Conservation (phyloP, 495 filamentous ascomycete species). For the Aspergillus leporis region DNA sequence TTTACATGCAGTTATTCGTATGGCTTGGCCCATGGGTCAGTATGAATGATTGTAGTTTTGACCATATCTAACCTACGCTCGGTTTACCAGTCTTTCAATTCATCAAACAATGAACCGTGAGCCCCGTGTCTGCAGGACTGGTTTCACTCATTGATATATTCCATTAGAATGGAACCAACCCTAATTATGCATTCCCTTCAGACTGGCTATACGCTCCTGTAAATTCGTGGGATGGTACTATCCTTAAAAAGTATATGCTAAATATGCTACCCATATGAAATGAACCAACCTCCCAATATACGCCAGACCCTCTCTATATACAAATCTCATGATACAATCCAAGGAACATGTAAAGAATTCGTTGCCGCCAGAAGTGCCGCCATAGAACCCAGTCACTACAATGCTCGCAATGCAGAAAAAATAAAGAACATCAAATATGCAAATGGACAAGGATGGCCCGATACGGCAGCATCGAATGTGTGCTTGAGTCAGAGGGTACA, state of each 20-base stretch:
- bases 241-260: not conserved
- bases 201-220: not conserved
- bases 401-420: not conserved
- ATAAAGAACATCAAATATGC: not conserved
- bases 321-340: not conserved
- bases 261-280: slow-evolving; percentile 1
- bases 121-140: too few species aligned
- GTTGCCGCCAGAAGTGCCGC: not conserved
- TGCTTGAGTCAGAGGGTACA: not conserved
- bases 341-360: not conserved
- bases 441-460: not conserved
- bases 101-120: too few species aligned
- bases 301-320: not conserved
- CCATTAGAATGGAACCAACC: not conserved
- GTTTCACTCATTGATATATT: not conserved
- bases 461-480: not conserved
- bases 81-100: too few species aligned
- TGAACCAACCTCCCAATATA: not conserved
- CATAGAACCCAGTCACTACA: not conserved
- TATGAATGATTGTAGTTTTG: not conserved
- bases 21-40: too few species aligned
- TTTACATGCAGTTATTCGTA: not conserved
- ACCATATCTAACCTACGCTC: too few species aligned
- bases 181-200: not conserved
- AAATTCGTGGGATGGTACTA: not conserved